These are phyloP conservation scores for Anisogramma anomala DNA, from an alignment of 2,329 filamentous ascomycete genomes.

Conservation along the genomic window DNA sequence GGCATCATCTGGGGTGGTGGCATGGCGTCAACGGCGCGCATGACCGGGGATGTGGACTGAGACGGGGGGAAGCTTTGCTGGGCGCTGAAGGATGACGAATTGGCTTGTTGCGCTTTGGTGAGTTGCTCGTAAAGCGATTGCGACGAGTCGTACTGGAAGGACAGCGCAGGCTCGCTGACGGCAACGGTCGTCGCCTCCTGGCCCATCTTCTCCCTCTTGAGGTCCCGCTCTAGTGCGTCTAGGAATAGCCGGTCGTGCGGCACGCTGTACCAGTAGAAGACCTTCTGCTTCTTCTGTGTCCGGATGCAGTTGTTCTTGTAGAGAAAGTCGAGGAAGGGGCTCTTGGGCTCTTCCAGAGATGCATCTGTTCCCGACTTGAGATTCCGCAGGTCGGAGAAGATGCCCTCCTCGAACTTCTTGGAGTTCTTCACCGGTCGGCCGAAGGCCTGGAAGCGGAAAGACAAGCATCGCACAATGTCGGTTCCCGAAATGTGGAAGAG, in stretches of 20 bases:
- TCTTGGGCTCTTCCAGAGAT: constrained; percentile 96
- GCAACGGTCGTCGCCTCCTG: constrained; percentile 96
- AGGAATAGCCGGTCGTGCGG: constrained; percentile 95
- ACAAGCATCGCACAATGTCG: constrained; percentile 95
- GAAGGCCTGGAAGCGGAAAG: constrained; percentile 97
- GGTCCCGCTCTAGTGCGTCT: constrained; percentile 88
- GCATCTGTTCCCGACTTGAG: constrained; percentile 97
- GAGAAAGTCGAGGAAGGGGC: constrained; percentile 92
- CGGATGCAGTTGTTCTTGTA: constrained; percentile 99
- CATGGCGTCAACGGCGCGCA: constrained; percentile 89
- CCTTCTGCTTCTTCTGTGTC: constrained; percentile 99
- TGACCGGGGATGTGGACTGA: constrained; percentile 77
- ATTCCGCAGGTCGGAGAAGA: constrained; percentile 97
- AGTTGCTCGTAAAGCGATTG: constrained; percentile 98
- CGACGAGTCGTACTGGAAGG: constrained; percentile 98
- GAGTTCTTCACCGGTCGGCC: constrained; percentile 98
- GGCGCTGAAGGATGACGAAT: constrained; percentile 89
- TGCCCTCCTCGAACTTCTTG: constrained; percentile 99
- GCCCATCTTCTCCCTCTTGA: constrained; percentile 99
- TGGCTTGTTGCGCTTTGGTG: constrained; percentile 97
- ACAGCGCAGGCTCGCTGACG: constrained; percentile 91
- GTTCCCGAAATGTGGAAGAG: constrained; percentile 99
- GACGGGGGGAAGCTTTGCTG: constrained; percentile 62
- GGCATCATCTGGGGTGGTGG: constrained; percentile 54
- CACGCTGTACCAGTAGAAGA: constrained; percentile 99